phyloP scores from a whole-genome alignment of 1,139 yeast genomes.

The Yamadazyma mexicana region DNA sequence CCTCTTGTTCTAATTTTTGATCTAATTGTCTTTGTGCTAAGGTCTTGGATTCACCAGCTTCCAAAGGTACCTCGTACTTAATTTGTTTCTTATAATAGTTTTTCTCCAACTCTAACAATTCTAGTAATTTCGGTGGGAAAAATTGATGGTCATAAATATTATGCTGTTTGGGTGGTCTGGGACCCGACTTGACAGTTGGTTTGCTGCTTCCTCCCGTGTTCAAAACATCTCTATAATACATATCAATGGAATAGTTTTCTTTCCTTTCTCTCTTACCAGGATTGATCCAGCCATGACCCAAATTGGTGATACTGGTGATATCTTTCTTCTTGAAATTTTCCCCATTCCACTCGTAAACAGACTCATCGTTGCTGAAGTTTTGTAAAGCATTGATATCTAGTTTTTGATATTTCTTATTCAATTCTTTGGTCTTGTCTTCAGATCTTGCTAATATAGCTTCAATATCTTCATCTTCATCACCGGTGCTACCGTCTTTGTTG shows the following conservation, averaged over 20 bases:
- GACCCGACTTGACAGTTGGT: conserved; percentile 42
- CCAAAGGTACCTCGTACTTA: conserved; percentile 49
- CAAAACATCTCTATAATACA: conserved; percentile 75
- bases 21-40: conserved; percentile 50
- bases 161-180: conserved; percentile 67
- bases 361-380: conserved; percentile 61
- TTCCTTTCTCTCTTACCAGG: conserved; percentile 79
- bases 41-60: conserved; percentile 42
- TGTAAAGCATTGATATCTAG: conserved; percentile 76
- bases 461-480: conserved; percentile 56
- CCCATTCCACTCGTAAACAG: conserved; percentile 87
- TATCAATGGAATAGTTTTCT: conserved; percentile 76
- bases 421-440: conserved; percentile 60
- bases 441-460: conserved; percentile 62
- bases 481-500: conserved; percentile 16
- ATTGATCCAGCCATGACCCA: conserved; percentile 63
- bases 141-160: conserved; percentile 75
- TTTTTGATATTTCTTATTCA: conserved; percentile 63
- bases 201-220: conserved; percentile 48
- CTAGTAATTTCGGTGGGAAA: conserved; percentile 59
- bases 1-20: conserved; percentile 57
- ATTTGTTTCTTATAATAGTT: conserved; percentile 55
- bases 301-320: conserved; percentile 36
- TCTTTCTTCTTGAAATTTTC: conserved; percentile 70
- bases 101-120: conserved; percentile 66